These are phyloP conservation scores for Colletotrichum lentis DNA, from an alignment of 2,329 filamentous ascomycete species.

Conservation along the genomic window DNA sequence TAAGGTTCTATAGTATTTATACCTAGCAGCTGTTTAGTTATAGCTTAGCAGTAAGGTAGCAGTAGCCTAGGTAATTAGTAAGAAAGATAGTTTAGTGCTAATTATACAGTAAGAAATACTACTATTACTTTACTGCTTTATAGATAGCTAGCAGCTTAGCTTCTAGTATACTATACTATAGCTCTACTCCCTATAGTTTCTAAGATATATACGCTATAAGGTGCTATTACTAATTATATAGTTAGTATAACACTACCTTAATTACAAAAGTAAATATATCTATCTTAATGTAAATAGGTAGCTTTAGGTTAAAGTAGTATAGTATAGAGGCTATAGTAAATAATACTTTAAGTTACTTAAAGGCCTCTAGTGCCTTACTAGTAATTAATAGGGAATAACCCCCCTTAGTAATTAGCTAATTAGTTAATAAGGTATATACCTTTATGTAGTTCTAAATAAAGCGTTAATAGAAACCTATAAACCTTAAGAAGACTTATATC, in stretches of 20 bases:
- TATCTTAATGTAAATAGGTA: too few relatives aligned
- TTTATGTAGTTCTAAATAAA: neutral
- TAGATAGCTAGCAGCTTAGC: neutral
- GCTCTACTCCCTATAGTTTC: neutral
- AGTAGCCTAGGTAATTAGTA: too few relatives aligned
- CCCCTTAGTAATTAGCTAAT: neutral
- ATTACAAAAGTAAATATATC: too few relatives aligned
- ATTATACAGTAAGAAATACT: neutral
- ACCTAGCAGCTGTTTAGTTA: too few relatives aligned
- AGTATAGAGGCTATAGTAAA: too few relatives aligned
- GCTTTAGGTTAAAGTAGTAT: too few relatives aligned
- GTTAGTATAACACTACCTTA: too few relatives aligned
- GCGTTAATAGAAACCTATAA: neutral
- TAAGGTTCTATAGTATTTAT: too few relatives aligned
- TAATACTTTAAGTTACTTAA: too few relatives aligned
- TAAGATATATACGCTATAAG: neutral
- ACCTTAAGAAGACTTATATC: neutral
- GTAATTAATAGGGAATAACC: neutral
- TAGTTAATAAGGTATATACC: neutral
- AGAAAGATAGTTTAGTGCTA: neutral
- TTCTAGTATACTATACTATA: neutral
- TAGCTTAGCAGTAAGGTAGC: too few relatives aligned
- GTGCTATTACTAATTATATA: too few relatives aligned
- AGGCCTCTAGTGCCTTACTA: neutral
- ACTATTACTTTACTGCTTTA: neutral